Percentiles rank a stretch among this genome's conserved stretches.
Conservation (phyloP, 1,284 basidiomycete species). For the Leccinum subfulvum region DNA sequence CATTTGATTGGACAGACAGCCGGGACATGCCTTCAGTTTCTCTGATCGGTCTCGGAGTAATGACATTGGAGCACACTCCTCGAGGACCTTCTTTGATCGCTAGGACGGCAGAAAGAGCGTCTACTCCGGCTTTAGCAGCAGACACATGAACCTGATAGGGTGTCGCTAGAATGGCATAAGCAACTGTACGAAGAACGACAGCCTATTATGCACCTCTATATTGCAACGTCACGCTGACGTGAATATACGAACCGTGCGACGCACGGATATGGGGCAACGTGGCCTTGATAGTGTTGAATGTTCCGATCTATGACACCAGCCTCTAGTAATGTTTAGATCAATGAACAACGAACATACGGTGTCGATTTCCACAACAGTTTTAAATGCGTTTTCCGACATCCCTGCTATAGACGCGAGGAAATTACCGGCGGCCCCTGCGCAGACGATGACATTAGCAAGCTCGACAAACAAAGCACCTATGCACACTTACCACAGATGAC, state of each 20-base stretch:
- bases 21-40: constrained; percentile 82
- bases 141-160: constrained; percentile 92
- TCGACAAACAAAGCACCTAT: not conserved
- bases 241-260: constrained; percentile 81
- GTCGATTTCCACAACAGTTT: constrained; percentile 93
- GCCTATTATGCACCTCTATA: constrained; percentile 61
- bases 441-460: not conserved
- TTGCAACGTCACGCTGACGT: constrained; percentile 90
- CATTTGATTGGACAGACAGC: constrained; percentile 36
- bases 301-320: constrained; percentile 63
- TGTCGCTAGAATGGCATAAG: constrained; percentile 47
- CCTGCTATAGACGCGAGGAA: not conserved
- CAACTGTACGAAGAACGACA: constrained; percentile 1
- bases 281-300: constrained; percentile 93
- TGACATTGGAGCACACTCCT: constrained; percentile 92
- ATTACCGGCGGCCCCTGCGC: not conserved
- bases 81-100: constrained; percentile 93
- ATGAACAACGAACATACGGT: constrained; percentile 49
- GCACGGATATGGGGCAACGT: constrained; percentile 74
- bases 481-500: not conserved
- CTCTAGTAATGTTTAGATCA: not conserved
- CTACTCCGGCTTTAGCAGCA: constrained; percentile 93
- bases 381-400: constrained; percentile 21
- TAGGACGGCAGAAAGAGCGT: constrained; percentile 81
- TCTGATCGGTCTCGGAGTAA: constrained; percentile 85